phyloP scores from a whole-genome alignment of 108 stramenopile species.

The Cylindrotheca fusiformis region DNA sequence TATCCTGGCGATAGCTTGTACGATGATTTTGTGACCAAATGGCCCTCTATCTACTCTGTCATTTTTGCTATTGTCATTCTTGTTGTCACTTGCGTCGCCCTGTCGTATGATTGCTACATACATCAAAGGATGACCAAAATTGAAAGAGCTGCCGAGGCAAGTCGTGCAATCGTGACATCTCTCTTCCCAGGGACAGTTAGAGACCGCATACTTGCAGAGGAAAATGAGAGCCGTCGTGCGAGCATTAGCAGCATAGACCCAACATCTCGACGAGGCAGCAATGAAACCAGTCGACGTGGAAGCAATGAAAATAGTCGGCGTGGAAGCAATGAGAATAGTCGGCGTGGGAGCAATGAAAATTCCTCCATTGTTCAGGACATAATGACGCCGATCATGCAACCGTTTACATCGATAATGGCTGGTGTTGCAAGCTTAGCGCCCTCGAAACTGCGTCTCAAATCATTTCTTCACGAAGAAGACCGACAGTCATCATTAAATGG shows the following conservation, averaged over 20 bases:
- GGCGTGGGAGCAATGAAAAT: not conserved
- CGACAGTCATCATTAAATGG: not conserved
- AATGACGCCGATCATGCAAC: not conserved
- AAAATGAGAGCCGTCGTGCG: constrained; percentile 12
- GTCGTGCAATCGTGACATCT: constrained; percentile 33
- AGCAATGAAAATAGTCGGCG: constrained; percentile 1
- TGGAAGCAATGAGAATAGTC: not conserved
- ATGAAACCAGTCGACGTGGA: constrained; percentile 6
- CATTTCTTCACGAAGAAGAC: constrained; percentile 17
- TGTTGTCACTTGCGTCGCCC: not conserved
- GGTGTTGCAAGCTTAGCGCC: constrained; percentile 22
- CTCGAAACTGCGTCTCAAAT: constrained; percentile 10
- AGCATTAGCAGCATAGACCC: not conserved
- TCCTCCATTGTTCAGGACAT: constrained; percentile 4
- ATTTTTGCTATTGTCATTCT: not conserved
- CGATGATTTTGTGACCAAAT: constrained; percentile 6
- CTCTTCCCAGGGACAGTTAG: constrained; percentile 46
- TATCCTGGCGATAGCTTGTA: constrained; percentile 20
- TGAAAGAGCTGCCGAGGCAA: constrained; percentile 15
- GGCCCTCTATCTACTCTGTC: constrained; percentile 5
- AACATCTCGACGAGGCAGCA: constrained; percentile 10
- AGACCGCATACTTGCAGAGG: constrained; percentile 36
- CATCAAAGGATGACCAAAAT: constrained; percentile 14
- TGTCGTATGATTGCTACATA: constrained; percentile 16
- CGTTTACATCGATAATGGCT: constrained; percentile 5